Base-by-base conservation (phyloP, 2,329 filamentous ascomycete species). In the Phaeosphaeria sp. region DNA sequence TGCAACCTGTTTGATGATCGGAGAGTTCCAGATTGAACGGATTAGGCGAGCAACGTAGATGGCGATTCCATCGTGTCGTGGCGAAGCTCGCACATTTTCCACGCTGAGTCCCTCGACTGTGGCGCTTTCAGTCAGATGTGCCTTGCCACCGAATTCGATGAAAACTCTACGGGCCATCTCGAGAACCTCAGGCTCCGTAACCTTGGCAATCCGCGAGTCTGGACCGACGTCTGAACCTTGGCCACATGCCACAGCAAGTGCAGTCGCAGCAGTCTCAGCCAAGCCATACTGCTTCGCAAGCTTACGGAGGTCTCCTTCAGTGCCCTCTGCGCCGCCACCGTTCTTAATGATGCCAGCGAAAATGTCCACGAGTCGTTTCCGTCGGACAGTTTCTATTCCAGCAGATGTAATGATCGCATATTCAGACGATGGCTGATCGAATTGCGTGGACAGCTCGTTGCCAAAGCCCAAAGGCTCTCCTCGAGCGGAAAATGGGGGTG, bases 401-500 rank as follows among this genome's bases (percentile, higher is more conserved):
- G 87, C 92, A 68, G 95, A 96, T 30, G 95, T 98, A 53, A 99
- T 83, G 47, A 99, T 87, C 1, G 94, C 95, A 63, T 98, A 88
- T 73, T 99, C 94, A 50, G 90, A 88, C 0, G 90, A 85, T 0
- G 88, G 83, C 58, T 91, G 85, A 70, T 99, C 95, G 68, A 95
- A 99, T 68, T 99, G 96, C n/a, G 96, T 90, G 1, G 95, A 92
- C 55, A 98, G 82, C 78, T 99, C 95, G 67, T 99, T 99, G 11
- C 94, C 93, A 69, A 97, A 98, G 0, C 93, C 94, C 21, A 87
- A 85, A 11, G 79, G 80, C 0, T 88, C 84, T 9, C 91, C 90
- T 17, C 87, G 84, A 1, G 76, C 76, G 6, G 73, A 66, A 66
- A 93, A 94, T 0, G 91, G 86, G 49, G 86, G 84, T 0, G 90